Base-by-base conservation (phyloP, 2,329 filamentous ascomycete species). In the Venturia pyrina region DNA sequence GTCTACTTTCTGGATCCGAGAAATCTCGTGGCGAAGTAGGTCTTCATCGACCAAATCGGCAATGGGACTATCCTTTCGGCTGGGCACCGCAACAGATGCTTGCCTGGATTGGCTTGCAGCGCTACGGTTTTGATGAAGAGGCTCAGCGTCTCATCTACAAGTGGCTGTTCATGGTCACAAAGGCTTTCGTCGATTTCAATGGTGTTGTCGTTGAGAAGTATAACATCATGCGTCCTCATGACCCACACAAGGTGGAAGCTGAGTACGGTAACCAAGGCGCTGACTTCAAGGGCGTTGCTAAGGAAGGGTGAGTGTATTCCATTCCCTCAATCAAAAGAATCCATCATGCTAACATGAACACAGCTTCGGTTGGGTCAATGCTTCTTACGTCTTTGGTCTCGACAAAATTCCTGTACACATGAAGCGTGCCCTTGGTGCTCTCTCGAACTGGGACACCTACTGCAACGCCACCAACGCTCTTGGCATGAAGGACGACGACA, bases 21-120 rank as follows among this genome's bases (percentile, higher is more conserved):
- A 86, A 92, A 76, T 96, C 91, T 65, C 89, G 95, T 57, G 95
- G 95, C 50, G 80, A 82, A 41, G 81, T 96, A 68, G 87, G 89
- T 15, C 78, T 97, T 48, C 86, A 93, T 71, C 85, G 93, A 61
- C 95, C 95, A 8, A 98, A 97, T 76, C 87, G 95, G 71, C 95
- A 99, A 75, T 99, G 95, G 95, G 95, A 99, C 75, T 98, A 92
- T 75, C 95, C 95, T 0, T 98, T 95, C 74, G 95, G 95, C 67
- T 99, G 95, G 95, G 95, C 95, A 65, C 95, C 95, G 41, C 95
- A 99, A 81, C 95, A 99, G 80, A 98, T 99, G 80, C 85, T 99
- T 53, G 93, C 95, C 0, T 99, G 95, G 95, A 93, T 91, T 0
- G 95, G 93, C 2, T 81, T 99, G 67, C 85, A 92, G 72, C 88